Conservation (phyloP, 176 grass and related monocot genomes). For the Oryza officinalis region DNA sequence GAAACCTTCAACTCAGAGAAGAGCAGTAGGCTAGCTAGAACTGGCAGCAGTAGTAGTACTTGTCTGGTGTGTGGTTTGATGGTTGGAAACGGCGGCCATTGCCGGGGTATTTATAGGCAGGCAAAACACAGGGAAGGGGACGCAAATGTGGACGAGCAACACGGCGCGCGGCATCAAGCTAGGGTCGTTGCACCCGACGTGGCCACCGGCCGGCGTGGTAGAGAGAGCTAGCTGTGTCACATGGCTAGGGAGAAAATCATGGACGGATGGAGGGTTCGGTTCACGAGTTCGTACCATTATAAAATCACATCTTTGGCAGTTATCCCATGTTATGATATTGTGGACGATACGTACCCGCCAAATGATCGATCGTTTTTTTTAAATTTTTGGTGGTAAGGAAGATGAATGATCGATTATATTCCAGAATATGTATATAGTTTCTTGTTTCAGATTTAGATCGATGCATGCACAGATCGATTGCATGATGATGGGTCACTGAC, state of each 20-base stretch:
- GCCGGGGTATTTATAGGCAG: constrained; percentile 45
- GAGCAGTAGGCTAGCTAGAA: background rate
- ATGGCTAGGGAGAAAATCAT: constrained; percentile 44
- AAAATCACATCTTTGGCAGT: constrained; percentile 26
- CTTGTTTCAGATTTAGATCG: background rate
- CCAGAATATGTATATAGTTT: background rate
- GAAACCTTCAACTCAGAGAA: too few relatives aligned
- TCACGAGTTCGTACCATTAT: constrained; percentile 35
- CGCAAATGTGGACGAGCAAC: background rate
- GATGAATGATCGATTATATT: background rate
- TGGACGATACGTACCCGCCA: background rate
- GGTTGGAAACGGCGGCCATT: background rate
- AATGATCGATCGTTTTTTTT: background rate
- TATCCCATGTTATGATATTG: constrained; percentile 9
- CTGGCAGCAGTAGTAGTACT: background rate
- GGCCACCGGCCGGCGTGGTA: background rate
- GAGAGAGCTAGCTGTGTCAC: constrained; percentile 21
- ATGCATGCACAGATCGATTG: background rate
- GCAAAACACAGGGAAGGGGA: background rate
- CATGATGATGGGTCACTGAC: background rate
- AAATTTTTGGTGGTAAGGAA: background rate
- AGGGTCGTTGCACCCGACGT: constrained; percentile 23
- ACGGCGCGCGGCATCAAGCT: background rate
- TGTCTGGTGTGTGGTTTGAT: constrained; percentile 8
- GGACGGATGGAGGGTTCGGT: background rate